Base-by-base conservation (phyloP, 2,329 filamentous ascomycete genomes). In the Neonectria coccinea region DNA sequence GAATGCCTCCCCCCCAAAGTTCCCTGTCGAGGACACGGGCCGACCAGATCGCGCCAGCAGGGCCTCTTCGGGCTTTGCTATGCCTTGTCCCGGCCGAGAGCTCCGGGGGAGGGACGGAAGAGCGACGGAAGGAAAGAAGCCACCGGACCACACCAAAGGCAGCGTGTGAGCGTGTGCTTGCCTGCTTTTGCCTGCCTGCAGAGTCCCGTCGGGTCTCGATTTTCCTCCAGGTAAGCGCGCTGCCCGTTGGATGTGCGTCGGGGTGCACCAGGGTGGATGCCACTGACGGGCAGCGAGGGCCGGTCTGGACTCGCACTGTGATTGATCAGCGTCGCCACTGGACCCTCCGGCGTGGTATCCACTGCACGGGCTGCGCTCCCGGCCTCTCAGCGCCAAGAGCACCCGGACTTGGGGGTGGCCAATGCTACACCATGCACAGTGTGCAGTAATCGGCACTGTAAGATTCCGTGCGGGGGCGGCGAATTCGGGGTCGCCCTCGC, bases 381-480 rank as follows among this genome's bases (percentile, higher is more conserved):
- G n/a, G 31, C 48, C 31, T 39, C 31, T 50, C 33, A 25, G 20
- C 45, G 45, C 55, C 42, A 25, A 20, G 44, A 54, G 39, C 36
- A 51, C 22, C 31, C 16, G 9, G n/a, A 22, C 29, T 44, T 41
- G 41, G 29, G 56, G 50, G 57, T 59, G 57, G 57, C 57, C 52
- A 48, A 53, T 47, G 33, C 20, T 10, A 47, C 33, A 25, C 25
- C 33, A 31, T 22, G 56, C 31, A 59, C 56, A 63, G 61, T 59
- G 50, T 50, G 61, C 18, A 31, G 20, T 27, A 22, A 36, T 29
- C 44, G 8, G n/a, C 39, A 20, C 58, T 54, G 20, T 20, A 5
- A 18, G 16, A 52, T 56, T 5, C 29, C 27, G 52, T 56, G 61
- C 61, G 61, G 56, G 55, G 61, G 56, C 61, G 61, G 56, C 56